Base-by-base conservation (phyloP, 1,284 basidiomycete genomes). In the Wallemia hederae region DNA sequence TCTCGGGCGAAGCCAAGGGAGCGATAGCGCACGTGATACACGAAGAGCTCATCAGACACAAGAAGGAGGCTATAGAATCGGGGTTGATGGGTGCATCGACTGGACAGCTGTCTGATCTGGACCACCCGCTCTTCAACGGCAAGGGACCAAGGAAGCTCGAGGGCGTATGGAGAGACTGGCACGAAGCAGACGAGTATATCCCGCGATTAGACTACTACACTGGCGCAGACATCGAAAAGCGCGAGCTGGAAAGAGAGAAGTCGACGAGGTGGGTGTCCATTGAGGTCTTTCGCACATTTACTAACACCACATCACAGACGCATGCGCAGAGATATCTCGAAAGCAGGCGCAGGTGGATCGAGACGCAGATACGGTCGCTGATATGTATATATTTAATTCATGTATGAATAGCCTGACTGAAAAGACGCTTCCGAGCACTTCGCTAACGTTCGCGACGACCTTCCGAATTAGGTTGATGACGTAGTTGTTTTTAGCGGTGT, bases 111-210 rank as follows among this genome's bases (percentile, higher is more conserved):
- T 62, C 61, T 62, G 67, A 29, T 64, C 59, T 49, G 65, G 63
- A 67, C 66, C 58, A 63, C 63, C 66, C 67, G 65, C 55, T 61
- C 9, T 59, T 68, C 27, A 62, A 64, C 1, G 68, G 70, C 15
- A 73, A 79, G 29, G 70, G 88, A 0, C 85, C 88, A 1, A 83
- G 84, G 68, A 75, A 77, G n/a, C 71, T 97, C 58, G 80, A 79
- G 67, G 85, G 87, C 61, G 83, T 91, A 0, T 98, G 91, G 89
- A 74, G 90, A 59, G 92, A 97, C 68, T 97, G 88, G 87, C 77
- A 77, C 60, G 92, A 97, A 67, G 80, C 83, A 29, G 83, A 87
- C 68, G 87, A 91, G 70, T 96, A 87, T 70, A 79, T 80, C 63
- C 96, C 92, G n/a, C 74, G 82, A 58, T 81, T 96, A 67, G 82